These are phyloP conservation scores for Sclerotinia glacialis DNA, from an alignment of 2,329 filamentous ascomycete species.

Conservation along the genomic window DNA sequence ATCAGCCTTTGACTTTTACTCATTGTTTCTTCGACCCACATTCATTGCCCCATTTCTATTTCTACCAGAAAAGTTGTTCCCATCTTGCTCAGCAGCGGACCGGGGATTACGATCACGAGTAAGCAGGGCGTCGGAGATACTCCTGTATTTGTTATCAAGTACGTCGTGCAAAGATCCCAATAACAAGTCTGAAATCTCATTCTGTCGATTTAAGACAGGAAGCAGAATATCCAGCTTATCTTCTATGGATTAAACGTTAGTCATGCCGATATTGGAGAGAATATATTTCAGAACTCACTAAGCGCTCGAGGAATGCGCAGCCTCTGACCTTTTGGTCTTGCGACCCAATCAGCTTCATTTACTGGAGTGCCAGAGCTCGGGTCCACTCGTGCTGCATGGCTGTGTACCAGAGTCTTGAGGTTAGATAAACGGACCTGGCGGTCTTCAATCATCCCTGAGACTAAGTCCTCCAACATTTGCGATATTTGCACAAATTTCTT, in stretches of 20 bases:
- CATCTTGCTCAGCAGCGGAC: neutral
- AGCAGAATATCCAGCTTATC: neutral
- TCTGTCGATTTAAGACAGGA: neutral
- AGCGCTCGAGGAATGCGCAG: no score
- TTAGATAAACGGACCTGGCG: neutral
- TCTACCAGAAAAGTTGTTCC: neutral
- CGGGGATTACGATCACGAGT: neutral
- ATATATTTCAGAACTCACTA: neutral
- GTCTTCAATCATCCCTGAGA: neutral
- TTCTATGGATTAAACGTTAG: neutral
- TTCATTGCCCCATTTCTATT: neutral
- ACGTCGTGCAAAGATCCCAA: neutral
- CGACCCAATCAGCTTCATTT: neutral
- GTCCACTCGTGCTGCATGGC: neutral
- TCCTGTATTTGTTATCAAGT: neutral
- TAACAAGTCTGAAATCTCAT: neutral
- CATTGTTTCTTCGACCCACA: neutral
- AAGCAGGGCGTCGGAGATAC: neutral
- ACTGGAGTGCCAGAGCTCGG: neutral
- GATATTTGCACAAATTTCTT: neutral
- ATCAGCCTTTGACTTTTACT: neutral
- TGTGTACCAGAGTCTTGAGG: neutral
- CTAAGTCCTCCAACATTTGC: neutral
- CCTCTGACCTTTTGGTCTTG: no score
- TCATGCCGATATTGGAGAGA: neutral